Percentiles rank a stretch among this genome's conserved stretches.
These are phyloP conservation scores for Candida nemodendra DNA, from an alignment of 805 yeast genomes.

Conservation along the genomic window DNA sequence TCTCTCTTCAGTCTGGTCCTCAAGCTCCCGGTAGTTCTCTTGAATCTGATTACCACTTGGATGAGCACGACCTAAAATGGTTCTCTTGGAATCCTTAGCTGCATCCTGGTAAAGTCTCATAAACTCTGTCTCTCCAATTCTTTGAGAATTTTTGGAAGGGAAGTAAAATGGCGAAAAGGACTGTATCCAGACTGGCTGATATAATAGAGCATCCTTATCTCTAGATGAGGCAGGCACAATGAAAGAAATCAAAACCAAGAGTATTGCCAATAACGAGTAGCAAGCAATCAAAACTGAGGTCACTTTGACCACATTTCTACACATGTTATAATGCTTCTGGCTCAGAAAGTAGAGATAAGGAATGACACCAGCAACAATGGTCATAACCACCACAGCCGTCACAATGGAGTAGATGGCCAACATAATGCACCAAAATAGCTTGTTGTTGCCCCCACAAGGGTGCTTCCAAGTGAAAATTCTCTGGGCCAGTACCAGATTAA, in stretches of 20 bases:
- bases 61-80: conserved; percentile 26
- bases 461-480: conserved; percentile 76
- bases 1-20: conserved; percentile 18
- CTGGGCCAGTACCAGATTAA: conserved; percentile 66
- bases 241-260: conserved; percentile 50
- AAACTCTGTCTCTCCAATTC: conserved; percentile 27
- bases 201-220: conserved; percentile 50
- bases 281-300: conserved; percentile 45
- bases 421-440: conserved; percentile 51
- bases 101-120: conserved; percentile 17
- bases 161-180: conserved; percentile 58
- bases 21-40: conserved; percentile 23
- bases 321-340: conserved; percentile 43
- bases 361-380: conserved; percentile 59
- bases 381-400: conserved; percentile 59
- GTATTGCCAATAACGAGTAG: conserved; percentile 54
- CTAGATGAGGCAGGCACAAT: conserved; percentile 51
- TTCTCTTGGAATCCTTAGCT: conserved; percentile 23
- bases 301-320: conserved; percentile 54
- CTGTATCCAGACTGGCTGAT: conserved; percentile 80
- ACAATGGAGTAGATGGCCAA: conserved; percentile 51
- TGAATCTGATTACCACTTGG: conserved; percentile 12
- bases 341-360: conserved; percentile 60
- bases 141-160: conserved; percentile 52
- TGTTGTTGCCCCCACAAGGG: conserved; percentile 62